Base-by-base conservation (phyloP, 2,329 filamentous ascomycete genomes). In the Colletotrichum sp. region DNA sequence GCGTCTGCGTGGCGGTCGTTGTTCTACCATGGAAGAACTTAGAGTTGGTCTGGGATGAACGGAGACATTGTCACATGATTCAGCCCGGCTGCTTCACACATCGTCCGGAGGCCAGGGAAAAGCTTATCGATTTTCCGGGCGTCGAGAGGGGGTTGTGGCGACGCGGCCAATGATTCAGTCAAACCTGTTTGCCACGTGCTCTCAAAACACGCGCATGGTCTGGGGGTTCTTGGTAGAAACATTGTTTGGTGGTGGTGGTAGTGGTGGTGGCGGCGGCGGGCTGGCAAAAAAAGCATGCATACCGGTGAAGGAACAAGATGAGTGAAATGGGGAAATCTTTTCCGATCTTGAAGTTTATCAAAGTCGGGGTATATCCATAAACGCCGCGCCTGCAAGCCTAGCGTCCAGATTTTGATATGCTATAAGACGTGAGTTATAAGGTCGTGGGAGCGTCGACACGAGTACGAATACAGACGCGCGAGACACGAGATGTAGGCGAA, bases 41-140 rank as follows among this genome's bases (percentile, higher is more conserved):
- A 48, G 56, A 70, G 34, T 70, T 48, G 34, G 66, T 70, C 55
- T 70, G 66, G 66, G 66, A 70, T 61, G 66, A 70, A 70, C 66
- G 56, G 66, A 70, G 56, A 70, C 32, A 18, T 48, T 56, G 36
- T 70, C 66, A 61, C 55, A 61, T 56, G 55, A 61, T 61, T 48
- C 66, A 60, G 55, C 24, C 55, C 15, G 21, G 26, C 6, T 58
- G 30, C 52, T 18, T 68, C 38, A 48, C 66, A 56, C 21, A 61
- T 61, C 66, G 66, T 70, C 66, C 36, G 66, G 66, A 69, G 55
- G 38, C 38, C 55, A 61, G 55, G 34, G 21, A n/a, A 70, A 58
- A 69, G 66, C 66, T 70, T 70, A 62, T 61, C 56, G 66, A n/a
- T 32, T 48, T 48, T 36, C 32, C 66, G 55, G 56, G 36, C 26